Base-by-base conservation (phyloP, 1,139 yeast genomes). In the Lodderomyces elongisporus region DNA sequence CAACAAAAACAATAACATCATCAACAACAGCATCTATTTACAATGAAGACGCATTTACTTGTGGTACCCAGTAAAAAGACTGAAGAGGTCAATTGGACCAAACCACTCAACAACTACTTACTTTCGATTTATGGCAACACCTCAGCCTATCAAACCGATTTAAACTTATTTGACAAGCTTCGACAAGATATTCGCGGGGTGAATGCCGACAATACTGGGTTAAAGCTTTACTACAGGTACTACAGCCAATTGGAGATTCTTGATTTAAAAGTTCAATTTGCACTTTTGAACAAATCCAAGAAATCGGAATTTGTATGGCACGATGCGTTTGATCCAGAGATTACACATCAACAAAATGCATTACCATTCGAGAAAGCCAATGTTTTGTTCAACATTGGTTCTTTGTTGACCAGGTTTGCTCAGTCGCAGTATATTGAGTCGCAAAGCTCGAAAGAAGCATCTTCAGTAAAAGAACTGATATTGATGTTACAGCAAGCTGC, bases 341-440 rank as follows among this genome's bases (percentile, higher is more conserved):
- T 64, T 3, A 56, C 70, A 4, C 70, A 67, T 36, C 56, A 64
- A 15, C 73, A 73, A 27, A 61, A 68, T 27, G 74, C 81, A 7
- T 53, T 87, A 33, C 89, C 96, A 0, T 89, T 85, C 52, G 98
- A 91, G 51, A 91, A 91, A 58, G 96, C 96, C 2, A 77, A 85
- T 20, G 62, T 83, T 2, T 62, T 91, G 37, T 91, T 80, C 65
- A 89, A 89, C 49, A 58, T 65, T 28, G 73, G 59, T 1, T 52
- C 71, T 0, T 42, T 62, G 22, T 48, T 67, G 30, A 53, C 63
- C 17, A 52, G 50, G 33, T 51, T 81, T 32, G 96, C 84, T 0
- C 67, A 76, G 1, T 46, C 70, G 4, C 64, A 77, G 34, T 65
- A 66, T 37, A 47, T 49, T 13, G 62, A 61, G 30, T 49, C 61